Percentiles rank a stretch among this genome's conserved stretches.
Conservation (phyloP, 495 filamentous ascomycete species). For the Penicillium canescens region DNA sequence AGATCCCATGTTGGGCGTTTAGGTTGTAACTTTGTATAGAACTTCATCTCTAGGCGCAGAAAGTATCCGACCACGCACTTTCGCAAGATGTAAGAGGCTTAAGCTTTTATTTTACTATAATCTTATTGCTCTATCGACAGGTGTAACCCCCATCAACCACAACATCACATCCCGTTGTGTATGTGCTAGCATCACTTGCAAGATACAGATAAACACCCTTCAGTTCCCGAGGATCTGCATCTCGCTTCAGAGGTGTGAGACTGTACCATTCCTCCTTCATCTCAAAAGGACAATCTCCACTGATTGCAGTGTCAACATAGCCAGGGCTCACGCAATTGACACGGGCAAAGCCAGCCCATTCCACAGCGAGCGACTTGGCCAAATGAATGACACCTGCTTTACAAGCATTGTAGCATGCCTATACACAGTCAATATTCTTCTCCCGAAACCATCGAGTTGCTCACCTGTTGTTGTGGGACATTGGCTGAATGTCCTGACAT, state of each 20-base stretch:
- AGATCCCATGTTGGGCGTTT: too few relatives aligned
- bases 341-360: constrained; percentile 78
- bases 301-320: constrained; percentile 78
- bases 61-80: too few relatives aligned
- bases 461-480: constrained; percentile 58
- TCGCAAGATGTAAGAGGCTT: too few relatives aligned
- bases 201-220: constrained; percentile 82
- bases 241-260: constrained; percentile 63
- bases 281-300: constrained; percentile 14
- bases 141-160: constrained; percentile 61
- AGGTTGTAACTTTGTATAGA: too few relatives aligned
- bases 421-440: too few relatives aligned
- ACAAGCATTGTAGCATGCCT: constrained; percentile 65
- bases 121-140: constrained; percentile 9
- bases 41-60: too few relatives aligned
- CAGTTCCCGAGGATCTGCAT: constrained; percentile 57
- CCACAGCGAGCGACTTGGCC: constrained; percentile 72
- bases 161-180: constrained; percentile 73
- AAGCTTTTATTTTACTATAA: too few relatives aligned
- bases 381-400: constrained; percentile 81
- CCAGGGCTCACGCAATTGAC: constrained; percentile 79
- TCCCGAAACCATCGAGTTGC: too few relatives aligned
- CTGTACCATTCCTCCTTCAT: constrained; percentile 17
- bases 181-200: constrained; percentile 75
- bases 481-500: constrained; percentile 77